Conservation (phyloP, 2,329 filamentous ascomycete species). For the Trichophyton benhamiae region DNA sequence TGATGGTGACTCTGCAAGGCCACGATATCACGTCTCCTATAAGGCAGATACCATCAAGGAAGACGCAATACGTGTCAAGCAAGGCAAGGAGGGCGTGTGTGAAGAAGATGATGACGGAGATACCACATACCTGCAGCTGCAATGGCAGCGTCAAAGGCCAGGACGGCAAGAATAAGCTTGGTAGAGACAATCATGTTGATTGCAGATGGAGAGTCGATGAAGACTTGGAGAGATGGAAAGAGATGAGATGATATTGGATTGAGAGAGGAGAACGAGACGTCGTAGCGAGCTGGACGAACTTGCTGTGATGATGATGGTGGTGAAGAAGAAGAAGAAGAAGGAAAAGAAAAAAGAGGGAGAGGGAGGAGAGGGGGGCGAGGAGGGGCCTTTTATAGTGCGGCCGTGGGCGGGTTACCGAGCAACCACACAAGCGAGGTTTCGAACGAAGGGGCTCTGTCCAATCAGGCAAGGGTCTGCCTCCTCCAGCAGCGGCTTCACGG, state of each 20-base stretch:
- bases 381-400: constrained; percentile 9
- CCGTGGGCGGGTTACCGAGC: neutral
- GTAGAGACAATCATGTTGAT: constrained; percentile 12
- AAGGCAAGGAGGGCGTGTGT: neutral
- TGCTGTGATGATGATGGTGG: constrained; percentile 5
- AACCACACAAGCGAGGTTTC: constrained; percentile 1
- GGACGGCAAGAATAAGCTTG: constrained; percentile 15
- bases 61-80: neutral
- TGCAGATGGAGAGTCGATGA: neutral
- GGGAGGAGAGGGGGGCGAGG: constrained; percentile 2
- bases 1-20: neutral
- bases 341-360: neutral
- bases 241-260: neutral
- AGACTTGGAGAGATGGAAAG: neutral
- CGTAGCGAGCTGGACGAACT: neutral
- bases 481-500: neutral
- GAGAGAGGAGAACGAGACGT: constrained; percentile 7
- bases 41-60: neutral
- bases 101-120: neutral
- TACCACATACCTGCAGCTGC: constrained; percentile 16
- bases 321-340: constrained; percentile 5
- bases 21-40: neutral
- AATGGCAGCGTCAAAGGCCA: constrained; percentile 15
- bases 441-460: neutral
- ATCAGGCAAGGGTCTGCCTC: neutral